phyloP scores from a whole-genome alignment of 2,329 filamentous ascomycete genomes.

The Ceratocystis albifundus region DNA sequence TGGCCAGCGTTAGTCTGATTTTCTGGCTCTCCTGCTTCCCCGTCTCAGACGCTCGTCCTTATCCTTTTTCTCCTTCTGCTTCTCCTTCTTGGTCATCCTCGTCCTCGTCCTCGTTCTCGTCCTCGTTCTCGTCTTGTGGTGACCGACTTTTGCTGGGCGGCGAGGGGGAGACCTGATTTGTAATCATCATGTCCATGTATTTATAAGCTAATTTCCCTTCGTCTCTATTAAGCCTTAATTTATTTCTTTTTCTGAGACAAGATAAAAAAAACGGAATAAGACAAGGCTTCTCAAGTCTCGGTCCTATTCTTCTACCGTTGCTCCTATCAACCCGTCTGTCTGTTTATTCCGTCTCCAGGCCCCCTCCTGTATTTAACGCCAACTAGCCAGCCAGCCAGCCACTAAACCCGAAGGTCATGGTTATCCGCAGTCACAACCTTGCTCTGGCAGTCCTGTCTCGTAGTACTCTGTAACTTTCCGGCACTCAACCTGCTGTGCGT shows the following conservation, averaged over 20 bases:
- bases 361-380: too few relatives aligned
- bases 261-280: neutral
- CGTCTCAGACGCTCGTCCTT: neutral
- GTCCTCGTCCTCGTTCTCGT: neutral
- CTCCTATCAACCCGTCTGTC: too few relatives aligned
- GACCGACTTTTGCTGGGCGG: neutral
- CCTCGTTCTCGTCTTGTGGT: neutral
- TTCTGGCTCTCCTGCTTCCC: neutral
- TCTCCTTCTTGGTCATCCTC: too few relatives aligned
- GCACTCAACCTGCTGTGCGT: neutral
- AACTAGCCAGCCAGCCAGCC: too few relatives aligned
- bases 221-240: neutral
- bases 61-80: too few relatives aligned
- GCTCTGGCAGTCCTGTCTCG: too few relatives aligned
- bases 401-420: too few relatives aligned
- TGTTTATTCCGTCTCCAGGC: too few relatives aligned
- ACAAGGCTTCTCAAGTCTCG: neutral
- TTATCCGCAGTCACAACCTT: neutral
- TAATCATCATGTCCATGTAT: neutral
- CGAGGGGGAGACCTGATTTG: too few relatives aligned
- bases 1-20: too few relatives aligned
- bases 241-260: neutral
- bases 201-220: neutral
- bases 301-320: neutral
- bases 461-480: neutral